A percentile compares a stretch with the other conserved stretches of the same genome.
Evolutionary conservation across 176 grass and related monocot species (phyloP).

Genomic region (Eleusine indica): DNA sequence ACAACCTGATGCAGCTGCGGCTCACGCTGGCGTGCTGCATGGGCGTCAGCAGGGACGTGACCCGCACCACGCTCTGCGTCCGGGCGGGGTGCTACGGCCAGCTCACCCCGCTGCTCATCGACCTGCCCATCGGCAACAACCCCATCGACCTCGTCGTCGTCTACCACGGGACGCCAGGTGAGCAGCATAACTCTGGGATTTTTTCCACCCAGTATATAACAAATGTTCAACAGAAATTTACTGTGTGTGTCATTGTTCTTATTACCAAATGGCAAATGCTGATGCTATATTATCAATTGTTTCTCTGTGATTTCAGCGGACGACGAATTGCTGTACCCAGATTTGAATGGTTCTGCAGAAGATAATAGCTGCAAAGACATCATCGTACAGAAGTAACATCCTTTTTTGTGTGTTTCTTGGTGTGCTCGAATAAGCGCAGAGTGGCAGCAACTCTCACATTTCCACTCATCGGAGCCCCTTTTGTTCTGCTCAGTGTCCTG

Average conservation of each 20-base stretch:
- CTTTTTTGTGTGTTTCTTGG: neutral
- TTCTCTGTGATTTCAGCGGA: slow-evolving; percentile 27
- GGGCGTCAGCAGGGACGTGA: slow-evolving; percentile 26
- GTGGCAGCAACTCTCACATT: neutral
- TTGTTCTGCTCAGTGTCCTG: neutral
- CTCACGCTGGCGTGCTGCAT: slow-evolving; percentile 27
- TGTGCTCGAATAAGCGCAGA: slow-evolving; percentile 6
- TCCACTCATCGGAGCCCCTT: neutral
- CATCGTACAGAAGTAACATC: neutral
- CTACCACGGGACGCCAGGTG: slow-evolving; percentile 34
- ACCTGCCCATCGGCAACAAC: slow-evolving; percentile 42
- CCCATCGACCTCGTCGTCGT: slow-evolving; percentile 16
- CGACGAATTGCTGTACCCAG: slow-evolving; percentile 27
- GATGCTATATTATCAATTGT: neutral
- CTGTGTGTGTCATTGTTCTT: neutral
- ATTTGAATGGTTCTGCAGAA: neutral
- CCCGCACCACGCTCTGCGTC: slow-evolving; percentile 41
- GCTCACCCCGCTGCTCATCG: slow-evolving; percentile 37
- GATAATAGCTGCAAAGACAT: neutral
- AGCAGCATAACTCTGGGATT: neutral
- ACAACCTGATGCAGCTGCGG: slow-evolving; percentile 47
- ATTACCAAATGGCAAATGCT: neutral
- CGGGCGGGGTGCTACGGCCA: slow-evolving; percentile 11
- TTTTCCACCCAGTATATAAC: too few species aligned
- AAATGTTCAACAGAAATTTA: neutral